These are phyloP conservation scores for Penicillium sp. DNA, from an alignment of 2,329 filamentous ascomycete species.

Conservation along the genomic window DNA sequence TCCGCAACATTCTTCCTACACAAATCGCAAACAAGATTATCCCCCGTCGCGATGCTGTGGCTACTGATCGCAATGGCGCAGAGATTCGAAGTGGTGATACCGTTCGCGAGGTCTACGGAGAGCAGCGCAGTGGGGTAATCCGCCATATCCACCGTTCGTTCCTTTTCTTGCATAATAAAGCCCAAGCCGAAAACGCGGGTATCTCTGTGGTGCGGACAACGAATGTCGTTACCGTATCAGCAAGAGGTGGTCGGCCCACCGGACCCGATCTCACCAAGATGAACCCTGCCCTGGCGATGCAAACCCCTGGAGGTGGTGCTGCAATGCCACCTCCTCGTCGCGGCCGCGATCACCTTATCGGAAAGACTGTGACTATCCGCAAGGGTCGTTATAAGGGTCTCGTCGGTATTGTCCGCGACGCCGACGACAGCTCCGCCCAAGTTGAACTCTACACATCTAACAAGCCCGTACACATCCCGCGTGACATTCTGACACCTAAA, in stretches of 20 bases:
- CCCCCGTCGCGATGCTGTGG: constrained; percentile 77
- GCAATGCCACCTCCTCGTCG: constrained; percentile 67
- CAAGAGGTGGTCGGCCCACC: constrained; percentile 79
- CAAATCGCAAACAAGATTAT: constrained; percentile 89
- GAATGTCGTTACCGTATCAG: constrained; percentile 87
- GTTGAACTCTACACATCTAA: constrained; percentile 93
- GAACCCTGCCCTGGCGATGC: constrained; percentile 83
- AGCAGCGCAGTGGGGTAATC: constrained; percentile 81
- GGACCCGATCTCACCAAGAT: constrained; percentile 80
- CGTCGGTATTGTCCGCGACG: constrained; percentile 92
- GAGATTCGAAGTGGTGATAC: constrained; percentile 91
- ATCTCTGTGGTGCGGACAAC: constrained; percentile 83
- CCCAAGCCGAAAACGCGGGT: constrained; percentile 79
- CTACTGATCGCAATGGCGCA: constrained; percentile 87
- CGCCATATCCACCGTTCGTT: constrained; percentile 92
- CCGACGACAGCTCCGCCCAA: constrained; percentile 78
- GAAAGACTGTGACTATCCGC: constrained; percentile 85
- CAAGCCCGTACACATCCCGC: constrained; percentile 82
- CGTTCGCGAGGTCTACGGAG: constrained; percentile 84
- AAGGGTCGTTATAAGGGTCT: constrained; percentile 90
- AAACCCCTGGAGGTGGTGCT: constrained; percentile 50
- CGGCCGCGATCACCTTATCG: constrained; percentile 78
- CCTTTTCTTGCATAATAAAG: constrained; percentile 82
- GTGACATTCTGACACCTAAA: constrained; percentile 78
- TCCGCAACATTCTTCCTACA: constrained; percentile 78